Conservation (phyloP, 2,329 filamentous ascomycete species). For the Diplodia corticola region DNA sequence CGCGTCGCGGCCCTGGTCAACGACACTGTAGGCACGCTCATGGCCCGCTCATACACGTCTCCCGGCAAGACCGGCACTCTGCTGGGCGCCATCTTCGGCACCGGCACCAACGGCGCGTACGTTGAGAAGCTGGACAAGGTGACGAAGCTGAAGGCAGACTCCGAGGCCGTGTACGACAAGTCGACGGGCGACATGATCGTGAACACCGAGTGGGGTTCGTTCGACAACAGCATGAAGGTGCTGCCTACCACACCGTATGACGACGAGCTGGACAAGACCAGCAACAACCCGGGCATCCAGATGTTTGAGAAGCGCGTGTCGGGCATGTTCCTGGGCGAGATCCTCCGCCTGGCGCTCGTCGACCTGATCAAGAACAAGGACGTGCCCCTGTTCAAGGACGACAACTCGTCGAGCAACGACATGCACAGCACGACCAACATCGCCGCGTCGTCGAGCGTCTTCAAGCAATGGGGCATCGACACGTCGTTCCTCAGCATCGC, state of each 20-base stretch:
- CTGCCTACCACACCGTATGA: constrained; percentile 87
- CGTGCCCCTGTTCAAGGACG: constrained; percentile 73
- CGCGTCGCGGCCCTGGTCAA: constrained; percentile 96
- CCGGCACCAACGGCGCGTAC: constrained; percentile 95
- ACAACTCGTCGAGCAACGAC: constrained; percentile 70
- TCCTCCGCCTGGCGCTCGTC: constrained; percentile 75
- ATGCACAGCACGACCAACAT: constrained; percentile 68
- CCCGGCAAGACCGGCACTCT: constrained; percentile 83
- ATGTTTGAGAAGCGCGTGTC: constrained; percentile 99
- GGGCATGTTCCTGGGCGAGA: constrained; percentile 97
- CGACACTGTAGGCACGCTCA: constrained; percentile 94
- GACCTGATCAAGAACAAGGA: constrained; percentile 68
- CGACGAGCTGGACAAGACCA: constrained; percentile 71
- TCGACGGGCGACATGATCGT: constrained; percentile 93
- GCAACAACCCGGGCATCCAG: constrained; percentile 88
- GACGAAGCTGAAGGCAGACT: constrained; percentile 64
- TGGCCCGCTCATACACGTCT: constrained; percentile 95
- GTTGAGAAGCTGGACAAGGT: constrained; percentile 87
- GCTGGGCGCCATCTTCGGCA: constrained; percentile 96
- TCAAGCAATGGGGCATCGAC: constrained; percentile 84
- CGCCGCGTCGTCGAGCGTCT: constrained; percentile 65
- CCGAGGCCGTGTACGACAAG: constrained; percentile 65
- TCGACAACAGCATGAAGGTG: constrained; percentile 89
- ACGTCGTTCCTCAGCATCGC: constrained; percentile 87
- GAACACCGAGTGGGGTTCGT: constrained; percentile 98